A percentile compares a stretch with the other conserved stretches of the same genome.
Evolutionary conservation across 495 filamentous ascomycete genomes (phyloP).

Genomic region (Viridothelium virens): DNA sequence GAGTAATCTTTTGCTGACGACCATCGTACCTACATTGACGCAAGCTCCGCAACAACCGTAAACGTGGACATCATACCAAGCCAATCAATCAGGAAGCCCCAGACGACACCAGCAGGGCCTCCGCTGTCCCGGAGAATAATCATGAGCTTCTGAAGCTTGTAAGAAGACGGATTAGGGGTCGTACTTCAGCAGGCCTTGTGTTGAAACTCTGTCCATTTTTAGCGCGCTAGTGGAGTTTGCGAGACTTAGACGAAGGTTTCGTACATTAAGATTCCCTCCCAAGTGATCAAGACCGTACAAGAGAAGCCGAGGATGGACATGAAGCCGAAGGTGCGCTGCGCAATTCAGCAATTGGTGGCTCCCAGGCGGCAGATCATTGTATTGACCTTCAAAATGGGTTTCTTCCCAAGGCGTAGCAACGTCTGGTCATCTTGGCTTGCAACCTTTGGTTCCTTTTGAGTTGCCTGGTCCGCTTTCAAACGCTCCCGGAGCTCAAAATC

Average conservation of each 20-base stretch:
- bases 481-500: not conserved
- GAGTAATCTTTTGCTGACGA: not conserved
- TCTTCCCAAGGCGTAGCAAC: not conserved
- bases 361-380: not conserved
- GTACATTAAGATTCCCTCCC: conserved; percentile 42
- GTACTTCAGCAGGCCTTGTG: too few relatives aligned
- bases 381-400: not conserved
- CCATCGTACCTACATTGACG: conserved; percentile 21
- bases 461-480: not conserved
- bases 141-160: too few relatives aligned
- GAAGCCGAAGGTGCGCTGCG: conserved; percentile 44
- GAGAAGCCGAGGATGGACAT: conserved; percentile 46
- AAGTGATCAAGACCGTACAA: conserved; percentile 45
- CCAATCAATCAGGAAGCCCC: conserved; percentile 20
- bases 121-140: conserved; percentile 18
- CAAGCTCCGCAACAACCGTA: conserved; percentile 20
- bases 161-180: too few relatives aligned
- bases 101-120: conserved; percentile 22
- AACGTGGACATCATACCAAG: conserved; percentile 15
- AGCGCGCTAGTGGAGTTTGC: too few relatives aligned
- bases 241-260: conserved; percentile 20
- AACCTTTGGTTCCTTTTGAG: not conserved
- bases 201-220: too few relatives aligned
- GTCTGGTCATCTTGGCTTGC: not conserved
- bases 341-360: not conserved